Percentiles rank a stretch among this genome's conserved stretches.
Conservation (phyloP, 2,329 filamentous ascomycete genomes). For the Penicillium paneum region DNA sequence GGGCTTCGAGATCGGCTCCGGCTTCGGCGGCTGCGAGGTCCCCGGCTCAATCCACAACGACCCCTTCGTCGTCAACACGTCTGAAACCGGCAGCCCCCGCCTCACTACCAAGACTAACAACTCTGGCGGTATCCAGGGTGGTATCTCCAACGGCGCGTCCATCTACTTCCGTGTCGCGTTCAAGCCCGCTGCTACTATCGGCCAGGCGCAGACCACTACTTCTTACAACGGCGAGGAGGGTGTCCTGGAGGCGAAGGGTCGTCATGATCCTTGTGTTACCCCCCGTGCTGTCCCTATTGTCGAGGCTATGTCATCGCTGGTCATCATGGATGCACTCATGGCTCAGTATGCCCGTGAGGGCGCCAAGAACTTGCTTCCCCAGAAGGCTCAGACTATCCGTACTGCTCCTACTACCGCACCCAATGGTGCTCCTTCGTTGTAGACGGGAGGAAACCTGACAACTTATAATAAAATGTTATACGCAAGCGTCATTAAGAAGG, state of each 20-base stretch:
- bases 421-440: conserved; percentile 13
- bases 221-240: conserved; percentile 75
- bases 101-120: conserved; percentile 91
- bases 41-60: conserved; percentile 92
- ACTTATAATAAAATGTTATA: conserved; percentile 4
- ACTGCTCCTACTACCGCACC: conserved; percentile 32
- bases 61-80: conserved; percentile 63
- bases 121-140: conserved; percentile 90
- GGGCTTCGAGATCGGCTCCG: conserved; percentile 92
- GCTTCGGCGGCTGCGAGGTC: conserved; percentile 82
- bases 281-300: conserved; percentile 70
- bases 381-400: conserved; percentile 36
- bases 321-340: conserved; percentile 81
- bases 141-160: conserved; percentile 87
- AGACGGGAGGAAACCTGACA: background rate
- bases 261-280: conserved; percentile 92
- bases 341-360: conserved; percentile 67
- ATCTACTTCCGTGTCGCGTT: conserved; percentile 95
- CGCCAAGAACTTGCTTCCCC: conserved; percentile 48
- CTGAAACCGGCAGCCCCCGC: conserved; percentile 43
- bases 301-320: conserved; percentile 85
- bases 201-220: conserved; percentile 78
- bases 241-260: conserved; percentile 81
- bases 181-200: conserved; percentile 93
- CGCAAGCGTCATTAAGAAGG: conserved; percentile 2